Base-by-base conservation (phyloP, 805 yeast genomes). In the Barnettozyma wickerhamii region DNA sequence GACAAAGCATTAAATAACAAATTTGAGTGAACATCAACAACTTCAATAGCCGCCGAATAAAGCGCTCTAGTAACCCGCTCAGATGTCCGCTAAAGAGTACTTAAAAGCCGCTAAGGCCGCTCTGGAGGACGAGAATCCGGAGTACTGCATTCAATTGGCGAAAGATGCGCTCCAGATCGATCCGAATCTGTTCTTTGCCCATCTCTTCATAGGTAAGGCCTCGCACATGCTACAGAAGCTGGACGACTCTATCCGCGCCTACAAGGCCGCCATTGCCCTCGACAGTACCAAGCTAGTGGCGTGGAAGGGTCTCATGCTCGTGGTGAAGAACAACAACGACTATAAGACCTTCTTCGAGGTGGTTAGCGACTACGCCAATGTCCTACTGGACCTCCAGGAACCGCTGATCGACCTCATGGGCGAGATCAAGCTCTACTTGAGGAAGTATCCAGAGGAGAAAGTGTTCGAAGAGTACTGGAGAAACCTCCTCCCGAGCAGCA, bases 261-360 rank as follows among this genome's bases (percentile, higher is more conserved):
- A 80, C 51, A 51, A 53, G 23, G 55, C 52, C 17, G 89, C 89
- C 0, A 71, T 77, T 3, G 51, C 57, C 6, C 38, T 79, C 1
- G 73, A 77, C 21, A 71, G 76, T 0, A 65, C 66, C 2, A 76
- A 81, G 37, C 48, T 78, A 2, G 58, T 75, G 19, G 95, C 89
- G 0, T 90, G 93, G 95, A 87, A 85, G 53, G 98, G 98, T 1
- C 68, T 81, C 44, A 62, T 79, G 43, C 72, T 75, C 35, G 59
- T 77, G 1, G 67, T 63, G 10, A 62, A 63, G 40, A 51, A 60
- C 10, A 49, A 51, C 7, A 56, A 65, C 4, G 71, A 75, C 40
- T 65, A 63, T 47, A 52, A 57, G 4, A 41, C 60, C 3, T 80
- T 74, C 57, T 81, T 83, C 51, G 51, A 59, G 0, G 66, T 74